phyloP scores from a whole-genome alignment of 352 stramenopile genomes.

The Phytophthora ohioensis region DNA sequence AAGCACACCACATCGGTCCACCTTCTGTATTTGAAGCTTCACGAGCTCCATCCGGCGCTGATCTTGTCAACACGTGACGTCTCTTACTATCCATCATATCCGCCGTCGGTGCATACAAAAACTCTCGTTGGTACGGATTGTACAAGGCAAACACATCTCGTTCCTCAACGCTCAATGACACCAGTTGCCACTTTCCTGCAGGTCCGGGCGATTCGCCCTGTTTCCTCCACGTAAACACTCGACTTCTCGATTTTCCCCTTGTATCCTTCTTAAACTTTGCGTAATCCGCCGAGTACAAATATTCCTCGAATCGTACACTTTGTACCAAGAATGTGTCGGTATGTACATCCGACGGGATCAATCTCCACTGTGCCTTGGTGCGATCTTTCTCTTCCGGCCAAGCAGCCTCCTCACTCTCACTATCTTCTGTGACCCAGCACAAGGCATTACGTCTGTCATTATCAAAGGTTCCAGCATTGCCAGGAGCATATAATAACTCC shows the following conservation, averaged over 20 bases:
- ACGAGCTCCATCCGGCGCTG: conserved; percentile 51
- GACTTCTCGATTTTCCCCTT: conserved; percentile 56
- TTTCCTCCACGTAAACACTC: conserved; percentile 75
- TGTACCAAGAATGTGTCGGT: conserved; percentile 76
- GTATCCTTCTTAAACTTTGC: conserved; percentile 71
- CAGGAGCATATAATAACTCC: conserved; percentile 59
- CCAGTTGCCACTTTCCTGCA: conserved; percentile 70
- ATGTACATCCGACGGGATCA: conserved; percentile 65
- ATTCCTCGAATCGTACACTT: conserved; percentile 65
- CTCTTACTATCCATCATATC: conserved; percentile 65
- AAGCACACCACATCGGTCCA: conserved; percentile 55
- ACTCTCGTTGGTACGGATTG: conserved; percentile 80
- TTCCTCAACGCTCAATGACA: conserved; percentile 49
- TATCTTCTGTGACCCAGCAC: conserved; percentile 43
- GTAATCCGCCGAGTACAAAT: conserved; percentile 74
- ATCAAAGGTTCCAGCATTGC: conserved; percentile 54
- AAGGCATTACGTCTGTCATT: conserved; percentile 59
- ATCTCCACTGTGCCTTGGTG: conserved; percentile 62
- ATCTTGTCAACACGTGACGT: conserved; percentile 62
- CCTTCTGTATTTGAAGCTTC: conserved; percentile 49
- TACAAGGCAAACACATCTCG: conserved; percentile 79
- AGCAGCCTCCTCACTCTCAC: conserved; percentile 20
- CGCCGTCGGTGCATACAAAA: conserved; percentile 64
- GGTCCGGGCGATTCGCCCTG: conserved; percentile 50
- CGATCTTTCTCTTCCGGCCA: conserved; percentile 49